These are phyloP conservation scores for Monilinia aucupariae DNA, from an alignment of 2,329 filamentous ascomycete genomes.

Conservation along the genomic window DNA sequence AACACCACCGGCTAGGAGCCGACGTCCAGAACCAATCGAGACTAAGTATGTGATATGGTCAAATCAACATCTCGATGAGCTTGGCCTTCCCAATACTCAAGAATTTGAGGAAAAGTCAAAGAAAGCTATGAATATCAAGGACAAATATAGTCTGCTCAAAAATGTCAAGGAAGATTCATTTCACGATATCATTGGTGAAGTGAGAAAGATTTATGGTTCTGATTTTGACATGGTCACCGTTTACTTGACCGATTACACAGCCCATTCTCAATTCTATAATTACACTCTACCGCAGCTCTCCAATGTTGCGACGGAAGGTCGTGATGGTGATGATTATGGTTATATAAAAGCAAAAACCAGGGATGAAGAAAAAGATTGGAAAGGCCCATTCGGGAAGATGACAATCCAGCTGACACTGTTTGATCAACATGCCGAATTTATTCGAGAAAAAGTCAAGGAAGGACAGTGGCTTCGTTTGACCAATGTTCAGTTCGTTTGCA, in stretches of 20 bases:
- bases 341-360: slow-evolving; percentile 41
- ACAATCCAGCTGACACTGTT: slow-evolving; percentile 68
- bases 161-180: slow-evolving; percentile 53
- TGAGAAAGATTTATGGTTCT: slow-evolving; percentile 52
- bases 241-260: slow-evolving; percentile 79
- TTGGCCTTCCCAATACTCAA: slow-evolving; percentile 39
- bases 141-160: slow-evolving; percentile 61
- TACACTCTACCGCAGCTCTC: slow-evolving; percentile 34
- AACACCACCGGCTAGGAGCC: slow-evolving; percentile 15
- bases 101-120: slow-evolving; percentile 41
- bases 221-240: slow-evolving; percentile 50
- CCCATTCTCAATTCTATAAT: slow-evolving; percentile 56
- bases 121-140: slow-evolving; percentile 41
- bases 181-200: slow-evolving; percentile 65
- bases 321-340: slow-evolving; percentile 51
- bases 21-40: slow-evolving; percentile 23
- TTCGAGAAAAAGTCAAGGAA: slow-evolving; percentile 50
- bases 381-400: slow-evolving; percentile 67
- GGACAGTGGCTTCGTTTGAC: slow-evolving; percentile 59
- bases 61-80: slow-evolving; percentile 43
- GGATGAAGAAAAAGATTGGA: slow-evolving; percentile 48
- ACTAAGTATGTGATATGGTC: slow-evolving; percentile 44
- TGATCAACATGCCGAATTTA: slow-evolving; percentile 57
- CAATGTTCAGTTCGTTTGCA: slow-evolving; percentile 67
- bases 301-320: slow-evolving; percentile 30